Conservation (phyloP, 176 grass and related monocot species). For the Zoysia pacifica region DNA sequence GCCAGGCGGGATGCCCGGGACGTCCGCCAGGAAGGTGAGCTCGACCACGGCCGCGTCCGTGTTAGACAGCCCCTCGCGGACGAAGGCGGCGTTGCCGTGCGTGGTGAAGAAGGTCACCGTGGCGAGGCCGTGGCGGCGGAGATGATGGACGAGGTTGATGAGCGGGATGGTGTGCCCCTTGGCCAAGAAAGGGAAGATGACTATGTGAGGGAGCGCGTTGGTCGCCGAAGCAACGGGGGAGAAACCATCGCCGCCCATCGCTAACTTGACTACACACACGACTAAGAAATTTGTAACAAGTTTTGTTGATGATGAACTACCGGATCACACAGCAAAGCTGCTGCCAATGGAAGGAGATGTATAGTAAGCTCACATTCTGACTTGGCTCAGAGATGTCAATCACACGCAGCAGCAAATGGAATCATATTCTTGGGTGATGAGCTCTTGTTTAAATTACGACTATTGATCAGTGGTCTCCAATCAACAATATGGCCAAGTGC, state of each 20-base stretch:
- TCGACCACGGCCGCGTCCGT: constrained; percentile 38
- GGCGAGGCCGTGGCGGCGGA: constrained; percentile 49
- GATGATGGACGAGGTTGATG: constrained; percentile 54
- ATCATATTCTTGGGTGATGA: constrained; percentile 10
- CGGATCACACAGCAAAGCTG: too few relatives aligned
- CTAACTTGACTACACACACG: not conserved
- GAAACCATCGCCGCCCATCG: constrained; percentile 30
- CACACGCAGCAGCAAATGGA: not conserved
- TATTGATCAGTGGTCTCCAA: too few relatives aligned
- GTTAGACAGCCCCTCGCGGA: constrained; percentile 42
- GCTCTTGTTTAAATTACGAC: too few relatives aligned
- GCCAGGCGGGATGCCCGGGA: constrained; percentile 36
- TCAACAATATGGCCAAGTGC: too few relatives aligned
- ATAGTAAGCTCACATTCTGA: not conserved
- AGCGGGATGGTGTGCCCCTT: constrained; percentile 75
- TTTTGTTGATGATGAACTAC: too few relatives aligned
- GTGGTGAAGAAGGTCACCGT: constrained; percentile 72
- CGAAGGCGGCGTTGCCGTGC: constrained; percentile 50
- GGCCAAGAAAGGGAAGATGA: constrained; percentile 69
- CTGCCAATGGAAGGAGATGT: too few relatives aligned
- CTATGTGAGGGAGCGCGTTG: constrained; percentile 44
- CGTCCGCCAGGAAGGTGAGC: constrained; percentile 47
- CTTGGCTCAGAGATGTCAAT: too few relatives aligned
- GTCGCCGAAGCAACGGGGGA: not conserved
- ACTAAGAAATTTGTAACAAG: too few relatives aligned